Evolutionary conservation across 129 eudicot species (phyloP).

Genomic region (carrot (Daucus carota)): DH1_v3.0 NC_030385.2:46004501-46005000

Average conservation of each 20-base stretch:
- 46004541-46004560: neutral
- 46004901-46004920: conserved; percentile 62
- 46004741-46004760: too few relatives aligned
- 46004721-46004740: too few relatives aligned
- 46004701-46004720: neutral
- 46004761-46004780: conserved; percentile 2
- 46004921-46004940: conserved; percentile 45
- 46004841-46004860: conserved; percentile 64
- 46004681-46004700: conserved; percentile 36
- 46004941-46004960: conserved; percentile 58
- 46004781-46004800: conserved; percentile 69
- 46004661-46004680: conserved; percentile 42
- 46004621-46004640: conserved; percentile 7
- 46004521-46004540: neutral
- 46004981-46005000: conserved; percentile 56
- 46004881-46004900: conserved; percentile 53
- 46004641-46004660: conserved; percentile 13
- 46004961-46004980: conserved; percentile 44
- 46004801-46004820: conserved; percentile 48
- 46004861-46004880: conserved; percentile 78
- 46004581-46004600: neutral
- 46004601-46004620: neutral
- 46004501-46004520: neutral
- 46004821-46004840: conserved; percentile 57
- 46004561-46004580: neutral